These are phyloP conservation scores for Ogataea kodamae DNA, from an alignment of 805 yeast genomes.

Conservation along the genomic window DNA sequence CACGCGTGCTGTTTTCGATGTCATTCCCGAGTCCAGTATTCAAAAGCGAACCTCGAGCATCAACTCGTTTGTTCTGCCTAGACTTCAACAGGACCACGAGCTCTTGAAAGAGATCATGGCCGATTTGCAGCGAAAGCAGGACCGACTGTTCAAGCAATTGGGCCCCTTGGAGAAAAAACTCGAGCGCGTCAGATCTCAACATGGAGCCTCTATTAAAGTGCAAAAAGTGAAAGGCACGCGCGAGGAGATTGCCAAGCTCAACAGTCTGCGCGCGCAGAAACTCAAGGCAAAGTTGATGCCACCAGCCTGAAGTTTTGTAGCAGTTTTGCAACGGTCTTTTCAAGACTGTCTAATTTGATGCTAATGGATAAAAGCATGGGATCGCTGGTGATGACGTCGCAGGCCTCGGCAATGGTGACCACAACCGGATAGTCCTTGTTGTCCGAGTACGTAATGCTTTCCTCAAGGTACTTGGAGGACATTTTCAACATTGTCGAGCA, in stretches of 20 bases:
- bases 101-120: constrained; percentile 30
- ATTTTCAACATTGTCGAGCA: constrained; percentile 34
- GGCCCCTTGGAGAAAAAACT: constrained; percentile 15
- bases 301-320: constrained; percentile 21
- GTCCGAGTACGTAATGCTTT: constrained; percentile 57
- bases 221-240: constrained; percentile 26
- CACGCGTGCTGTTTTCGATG: constrained; percentile 46
- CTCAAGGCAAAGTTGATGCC: constrained; percentile 11
- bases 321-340: constrained; percentile 41
- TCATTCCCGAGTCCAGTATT: constrained; percentile 48
- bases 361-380: constrained; percentile 61
- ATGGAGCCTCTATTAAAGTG: constrained; percentile 35
- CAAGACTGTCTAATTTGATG: constrained; percentile 61
- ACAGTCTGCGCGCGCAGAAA: constrained; percentile 15
- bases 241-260: constrained; percentile 25
- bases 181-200: constrained; percentile 43
- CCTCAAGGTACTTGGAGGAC: constrained; percentile 53
- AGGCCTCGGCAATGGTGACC: constrained; percentile 57
- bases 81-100: constrained; percentile 33
- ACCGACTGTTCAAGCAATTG: constrained; percentile 31
- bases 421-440: constrained; percentile 38
- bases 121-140: constrained; percentile 36
- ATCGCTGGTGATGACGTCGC: constrained; percentile 63
- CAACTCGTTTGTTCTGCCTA: constrained; percentile 40
- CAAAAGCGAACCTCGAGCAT: constrained; percentile 38